Percentiles rank a stretch among this genome's conserved stretches.
Conservation (phyloP, 176 grass and related monocot species). For the Ananas comosus region DNA sequence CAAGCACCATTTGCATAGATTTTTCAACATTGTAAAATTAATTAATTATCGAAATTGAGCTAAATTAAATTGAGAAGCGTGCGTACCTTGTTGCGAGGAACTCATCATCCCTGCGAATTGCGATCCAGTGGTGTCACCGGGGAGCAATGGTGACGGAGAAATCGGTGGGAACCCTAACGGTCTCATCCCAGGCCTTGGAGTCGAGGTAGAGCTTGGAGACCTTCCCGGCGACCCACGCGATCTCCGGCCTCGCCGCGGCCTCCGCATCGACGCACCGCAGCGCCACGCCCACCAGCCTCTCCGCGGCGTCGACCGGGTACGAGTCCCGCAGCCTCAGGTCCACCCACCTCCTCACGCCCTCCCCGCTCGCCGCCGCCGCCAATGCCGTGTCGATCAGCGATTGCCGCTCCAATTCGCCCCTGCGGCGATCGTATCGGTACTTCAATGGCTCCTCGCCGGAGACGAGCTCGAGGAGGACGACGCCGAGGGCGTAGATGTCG, state of each 20-base stretch:
- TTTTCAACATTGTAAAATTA: no score
- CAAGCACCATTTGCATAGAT: no score
- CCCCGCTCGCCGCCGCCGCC: slow-evolving; percentile 10
- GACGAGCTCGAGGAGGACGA: slow-evolving; percentile 68
- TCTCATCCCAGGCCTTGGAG: slow-evolving; percentile 34
- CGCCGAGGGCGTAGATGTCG: slow-evolving; percentile 69
- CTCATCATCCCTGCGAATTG: no score
- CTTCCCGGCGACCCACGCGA: slow-evolving; percentile 57
- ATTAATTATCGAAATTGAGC: no score
- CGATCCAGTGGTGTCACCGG: slow-evolving; percentile 17
- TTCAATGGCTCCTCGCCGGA: slow-evolving; percentile 60
- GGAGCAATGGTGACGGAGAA: slow-evolving; percentile 67
- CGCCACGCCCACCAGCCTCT: slow-evolving; percentile 47
- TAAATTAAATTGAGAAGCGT: no score
- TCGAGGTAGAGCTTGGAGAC: slow-evolving; percentile 79
- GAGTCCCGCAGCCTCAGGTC: slow-evolving; percentile 70
- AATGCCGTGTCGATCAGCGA: slow-evolving; percentile 57
- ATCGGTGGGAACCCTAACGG: slow-evolving; percentile 43
- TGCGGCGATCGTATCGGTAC: slow-evolving; percentile 27
- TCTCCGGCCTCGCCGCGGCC: slow-evolving; percentile 45
- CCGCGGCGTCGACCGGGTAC: slow-evolving; percentile 39
- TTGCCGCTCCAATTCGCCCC: slow-evolving; percentile 39
- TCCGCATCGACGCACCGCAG: slow-evolving; percentile 50
- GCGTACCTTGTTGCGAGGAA: no score
- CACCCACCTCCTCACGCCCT: slow-evolving; percentile 69